These are phyloP conservation scores for Strobilomyces dryophilus DNA, from an alignment of 768 basidiomycete genomes.

Conservation along the genomic window DNA sequence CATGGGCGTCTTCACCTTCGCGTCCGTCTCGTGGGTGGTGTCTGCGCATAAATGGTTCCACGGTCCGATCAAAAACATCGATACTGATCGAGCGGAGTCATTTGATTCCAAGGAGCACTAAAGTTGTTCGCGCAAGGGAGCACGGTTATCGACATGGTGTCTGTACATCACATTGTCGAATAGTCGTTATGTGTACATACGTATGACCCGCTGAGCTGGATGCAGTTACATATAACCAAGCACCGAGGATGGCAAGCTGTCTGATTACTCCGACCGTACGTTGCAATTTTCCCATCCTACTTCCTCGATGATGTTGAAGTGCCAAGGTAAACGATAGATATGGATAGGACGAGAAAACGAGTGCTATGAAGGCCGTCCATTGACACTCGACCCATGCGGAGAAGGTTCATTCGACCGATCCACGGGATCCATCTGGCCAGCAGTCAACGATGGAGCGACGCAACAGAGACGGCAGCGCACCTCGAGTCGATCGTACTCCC, in stretches of 20 bases:
- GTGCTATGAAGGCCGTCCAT: constrained; percentile 22
- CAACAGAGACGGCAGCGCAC: background rate
- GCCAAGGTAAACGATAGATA: background rate
- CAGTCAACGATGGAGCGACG: background rate
- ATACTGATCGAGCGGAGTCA: constrained; percentile 14
- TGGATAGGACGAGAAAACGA: background rate
- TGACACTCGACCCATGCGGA: constrained; percentile 19
- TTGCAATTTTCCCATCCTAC: background rate
- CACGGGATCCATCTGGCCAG: constrained; percentile 9
- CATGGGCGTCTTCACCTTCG: constrained; percentile 60
- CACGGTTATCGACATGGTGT: background rate
- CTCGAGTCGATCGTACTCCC: constrained; percentile 23
- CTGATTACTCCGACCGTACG: background rate
- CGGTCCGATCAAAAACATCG: constrained; percentile 55
- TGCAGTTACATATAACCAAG: background rate
- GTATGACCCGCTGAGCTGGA: background rate
- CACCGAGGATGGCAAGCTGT: background rate
- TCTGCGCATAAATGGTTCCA: constrained; percentile 71
- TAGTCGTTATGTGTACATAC: background rate
- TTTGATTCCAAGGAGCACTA: constrained; percentile 11
- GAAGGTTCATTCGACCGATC: constrained; percentile 19
- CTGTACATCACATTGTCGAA: background rate
- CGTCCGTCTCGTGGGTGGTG: constrained; percentile 57
- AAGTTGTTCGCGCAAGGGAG: background rate
- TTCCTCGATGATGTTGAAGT: background rate